Percentiles rank a stretch among this genome's conserved stretches.
phyloP scores from a whole-genome alignment of 805 yeast genomes.

The Candida schatavii region DNA sequence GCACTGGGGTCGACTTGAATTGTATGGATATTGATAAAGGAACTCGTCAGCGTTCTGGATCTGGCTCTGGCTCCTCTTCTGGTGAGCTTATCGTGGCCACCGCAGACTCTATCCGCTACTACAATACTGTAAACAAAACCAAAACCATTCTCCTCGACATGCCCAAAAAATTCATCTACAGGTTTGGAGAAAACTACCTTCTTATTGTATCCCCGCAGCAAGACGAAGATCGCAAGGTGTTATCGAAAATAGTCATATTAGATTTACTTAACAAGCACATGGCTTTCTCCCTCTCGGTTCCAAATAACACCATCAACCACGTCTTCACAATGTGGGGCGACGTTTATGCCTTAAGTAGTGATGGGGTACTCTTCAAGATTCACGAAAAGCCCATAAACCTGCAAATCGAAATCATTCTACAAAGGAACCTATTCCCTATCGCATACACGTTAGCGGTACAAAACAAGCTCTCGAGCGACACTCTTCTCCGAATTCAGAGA shows the following conservation, averaged over 20 bases:
- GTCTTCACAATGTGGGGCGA: conserved; percentile 57
- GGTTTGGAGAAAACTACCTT: conserved; percentile 51
- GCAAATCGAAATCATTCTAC: conserved; percentile 65
- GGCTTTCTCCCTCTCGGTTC: conserved; percentile 65
- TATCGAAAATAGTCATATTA: conserved; percentile 57
- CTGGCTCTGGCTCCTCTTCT: conserved; percentile 17
- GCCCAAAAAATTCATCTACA: conserved; percentile 50
- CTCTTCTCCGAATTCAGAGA: conserved; percentile 26
- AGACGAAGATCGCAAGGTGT: conserved; percentile 16
- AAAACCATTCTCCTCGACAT: conserved; percentile 55
- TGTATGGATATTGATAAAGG: conserved; percentile 41
- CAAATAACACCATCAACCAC: conserved; percentile 56
- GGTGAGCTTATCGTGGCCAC: conserved; percentile 63
- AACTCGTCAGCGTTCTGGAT: not conserved
- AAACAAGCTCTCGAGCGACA: conserved; percentile 25
- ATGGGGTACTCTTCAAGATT: conserved; percentile 69
- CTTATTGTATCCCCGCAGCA: conserved; percentile 52
- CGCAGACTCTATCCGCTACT: conserved; percentile 61
- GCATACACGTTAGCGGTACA: conserved; percentile 67
- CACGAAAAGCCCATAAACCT: conserved; percentile 65
- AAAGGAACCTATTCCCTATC: conserved; percentile 65
- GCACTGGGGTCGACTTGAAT: conserved; percentile 48
- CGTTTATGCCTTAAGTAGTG: conserved; percentile 62
- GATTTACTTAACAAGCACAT: conserved; percentile 70
- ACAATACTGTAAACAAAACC: conserved; percentile 52